Percentiles rank a stretch among this genome's conserved stretches.
Evolutionary conservation across 345 rosid species (phyloP).

Genomic region (Brassica nigra): DNA sequence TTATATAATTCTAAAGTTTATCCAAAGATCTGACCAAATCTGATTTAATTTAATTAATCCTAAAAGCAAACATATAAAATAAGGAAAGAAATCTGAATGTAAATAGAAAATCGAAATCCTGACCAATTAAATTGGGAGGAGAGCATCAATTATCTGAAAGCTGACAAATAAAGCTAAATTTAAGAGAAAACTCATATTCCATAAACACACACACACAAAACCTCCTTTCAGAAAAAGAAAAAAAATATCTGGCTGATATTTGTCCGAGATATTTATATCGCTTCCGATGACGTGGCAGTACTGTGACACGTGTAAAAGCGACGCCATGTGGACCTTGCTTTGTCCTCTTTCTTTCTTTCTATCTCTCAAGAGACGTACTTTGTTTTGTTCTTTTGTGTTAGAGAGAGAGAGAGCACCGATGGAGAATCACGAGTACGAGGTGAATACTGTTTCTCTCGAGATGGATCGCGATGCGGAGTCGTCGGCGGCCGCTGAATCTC

Average conservation of each 20-base stretch:
- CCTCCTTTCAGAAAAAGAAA: constrained; percentile 13
- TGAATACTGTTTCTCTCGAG: constrained; percentile 30
- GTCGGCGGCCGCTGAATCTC: constrained; percentile 18
- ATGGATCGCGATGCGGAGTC: constrained; percentile 41
- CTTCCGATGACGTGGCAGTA: constrained; percentile 46
- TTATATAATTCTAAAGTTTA: not conserved
- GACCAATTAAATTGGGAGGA: not conserved
- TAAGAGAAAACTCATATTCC: not conserved
- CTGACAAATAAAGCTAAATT: not conserved
- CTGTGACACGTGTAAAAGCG: constrained; percentile 63
- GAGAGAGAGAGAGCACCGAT: constrained; percentile 18
- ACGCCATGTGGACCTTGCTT: constrained; percentile 54
- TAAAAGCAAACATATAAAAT: not conserved
- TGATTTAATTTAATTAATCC: not conserved
- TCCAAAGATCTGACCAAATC: constrained; percentile 3
- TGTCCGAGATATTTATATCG: constrained; percentile 53
- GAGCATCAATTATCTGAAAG: constrained; percentile 2
- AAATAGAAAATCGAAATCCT: not conserved
- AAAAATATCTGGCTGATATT: constrained; percentile 55
- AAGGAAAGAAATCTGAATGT: not conserved
- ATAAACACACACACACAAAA: not conserved
- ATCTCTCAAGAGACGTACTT: not conserved
- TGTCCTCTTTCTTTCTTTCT: constrained; percentile 3
- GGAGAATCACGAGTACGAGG: constrained; percentile 24
- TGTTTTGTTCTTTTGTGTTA: not conserved